These are phyloP conservation scores for Aotearoamyces nothofagi DNA, from an alignment of 2,329 filamentous ascomycete species.

Conservation along the genomic window DNA sequence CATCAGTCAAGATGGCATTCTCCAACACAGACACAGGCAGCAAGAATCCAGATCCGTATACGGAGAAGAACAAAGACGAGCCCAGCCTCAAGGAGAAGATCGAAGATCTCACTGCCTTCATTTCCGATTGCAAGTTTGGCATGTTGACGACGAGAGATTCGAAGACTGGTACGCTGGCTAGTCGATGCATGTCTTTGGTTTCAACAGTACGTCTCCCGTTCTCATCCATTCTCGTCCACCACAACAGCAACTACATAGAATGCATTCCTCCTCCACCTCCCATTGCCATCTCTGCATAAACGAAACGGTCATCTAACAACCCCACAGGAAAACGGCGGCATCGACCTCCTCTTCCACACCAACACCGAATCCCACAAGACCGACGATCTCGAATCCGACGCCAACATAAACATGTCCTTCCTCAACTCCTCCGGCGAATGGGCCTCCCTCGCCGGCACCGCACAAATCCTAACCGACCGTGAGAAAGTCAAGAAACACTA, in stretches of 20 bases:
- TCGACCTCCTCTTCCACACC: slow-evolving; percentile 80
- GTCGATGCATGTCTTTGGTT: slow-evolving; percentile 75
- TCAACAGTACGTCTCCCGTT: slow-evolving; percentile 41
- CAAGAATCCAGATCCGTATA: slow-evolving; percentile 64
- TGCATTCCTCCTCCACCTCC: background rate
- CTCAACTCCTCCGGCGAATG: slow-evolving; percentile 64
- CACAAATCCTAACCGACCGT: slow-evolving; percentile 55
- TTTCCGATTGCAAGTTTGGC: slow-evolving; percentile 62
- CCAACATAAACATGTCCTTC: slow-evolving; percentile 71
- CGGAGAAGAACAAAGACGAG: slow-evolving; percentile 50
- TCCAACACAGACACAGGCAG: slow-evolving; percentile 45
- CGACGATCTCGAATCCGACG: slow-evolving; percentile 57
- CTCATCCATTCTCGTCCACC: background rate
- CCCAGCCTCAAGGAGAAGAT: slow-evolving; percentile 59
- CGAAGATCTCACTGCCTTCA: slow-evolving; percentile 56
- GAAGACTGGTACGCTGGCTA: slow-evolving; percentile 51
- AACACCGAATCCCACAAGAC: slow-evolving; percentile 86
- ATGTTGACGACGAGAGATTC: slow-evolving; percentile 73
- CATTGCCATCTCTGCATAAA: background rate
- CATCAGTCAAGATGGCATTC: slow-evolving; percentile 21
- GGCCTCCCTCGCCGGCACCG: slow-evolving; percentile 70
- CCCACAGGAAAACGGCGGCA: slow-evolving; percentile 54
- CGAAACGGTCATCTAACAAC: slow-evolving; percentile 1
- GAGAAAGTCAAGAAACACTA: slow-evolving; percentile 61
- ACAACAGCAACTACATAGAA: background rate